These are phyloP conservation scores for Nicotiana paniculata DNA, from an alignment of 257 asterid species.

Conservation along the genomic window DNA sequence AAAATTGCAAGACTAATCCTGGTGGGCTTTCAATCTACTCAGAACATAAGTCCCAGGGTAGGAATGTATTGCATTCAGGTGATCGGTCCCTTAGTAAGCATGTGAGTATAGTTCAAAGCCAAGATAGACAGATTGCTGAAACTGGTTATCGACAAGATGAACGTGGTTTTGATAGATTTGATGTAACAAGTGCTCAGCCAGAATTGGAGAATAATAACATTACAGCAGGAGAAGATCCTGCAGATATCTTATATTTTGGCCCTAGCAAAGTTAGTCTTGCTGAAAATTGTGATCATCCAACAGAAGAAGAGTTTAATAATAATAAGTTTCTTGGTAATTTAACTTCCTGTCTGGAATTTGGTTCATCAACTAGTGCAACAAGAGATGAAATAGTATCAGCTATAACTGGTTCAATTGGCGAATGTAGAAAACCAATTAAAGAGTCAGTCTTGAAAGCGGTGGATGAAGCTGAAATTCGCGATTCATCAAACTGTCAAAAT, in stretches of 20 bases:
- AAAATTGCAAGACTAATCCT: conserved; percentile 19
- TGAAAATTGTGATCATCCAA: conserved; percentile 17
- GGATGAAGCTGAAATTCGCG: conserved; percentile 14
- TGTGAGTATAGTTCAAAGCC: conserved; percentile 15
- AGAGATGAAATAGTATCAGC: conserved; percentile 4
- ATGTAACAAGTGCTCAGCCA: conserved; percentile 12
- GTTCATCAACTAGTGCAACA: conserved; percentile 12
- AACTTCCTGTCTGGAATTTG: conserved; percentile 12
- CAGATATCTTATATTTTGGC: conserved; percentile 10
- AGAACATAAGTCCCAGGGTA: conserved; percentile 16
- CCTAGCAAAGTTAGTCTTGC: conserved; percentile 13
- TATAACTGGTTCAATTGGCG: neutral
- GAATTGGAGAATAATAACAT: conserved; percentile 11
- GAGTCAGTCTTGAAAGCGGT: conserved; percentile 4
- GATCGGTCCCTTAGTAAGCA: conserved; percentile 25
- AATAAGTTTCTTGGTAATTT: conserved; percentile 7
- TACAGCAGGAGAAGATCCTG: conserved; percentile 11
- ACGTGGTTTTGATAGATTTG: conserved; percentile 17
- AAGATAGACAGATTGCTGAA: conserved; percentile 22
- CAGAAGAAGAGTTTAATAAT: neutral
- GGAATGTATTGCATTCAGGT: conserved; percentile 19
- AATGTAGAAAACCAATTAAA: conserved; percentile 8
- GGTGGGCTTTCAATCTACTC: conserved; percentile 8
- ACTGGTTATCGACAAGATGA: conserved; percentile 20
- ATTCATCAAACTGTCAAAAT: conserved; percentile 15